Evolutionary conservation across 106 monocot species (phyloP).

Genomic region (Acanthochlamys bracteata): DNA sequence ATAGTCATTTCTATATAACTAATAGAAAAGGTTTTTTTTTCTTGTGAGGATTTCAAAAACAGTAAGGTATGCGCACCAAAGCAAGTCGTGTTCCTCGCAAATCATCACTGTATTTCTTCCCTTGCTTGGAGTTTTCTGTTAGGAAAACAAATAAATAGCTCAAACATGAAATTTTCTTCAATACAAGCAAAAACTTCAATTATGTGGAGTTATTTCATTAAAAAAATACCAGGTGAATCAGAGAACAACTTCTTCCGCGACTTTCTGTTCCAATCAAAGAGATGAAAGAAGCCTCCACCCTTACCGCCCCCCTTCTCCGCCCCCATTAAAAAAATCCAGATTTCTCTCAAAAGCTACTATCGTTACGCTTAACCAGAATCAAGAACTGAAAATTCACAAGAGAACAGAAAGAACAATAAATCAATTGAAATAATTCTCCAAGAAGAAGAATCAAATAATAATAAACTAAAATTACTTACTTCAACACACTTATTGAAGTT

Average conservation of each 20-base stretch:
- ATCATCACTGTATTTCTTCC: slow-evolving; percentile 33
- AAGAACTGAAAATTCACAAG: too few species aligned
- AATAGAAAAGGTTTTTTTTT: not conserved
- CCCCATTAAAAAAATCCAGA: too few species aligned
- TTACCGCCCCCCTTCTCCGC: slow-evolving; percentile 44
- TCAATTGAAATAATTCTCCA: too few species aligned
- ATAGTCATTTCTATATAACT: not conserved
- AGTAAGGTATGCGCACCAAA: slow-evolving; percentile 37
- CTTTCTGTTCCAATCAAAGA: slow-evolving; percentile 90
- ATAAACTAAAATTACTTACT: too few species aligned
- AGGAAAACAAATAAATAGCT: not conserved
- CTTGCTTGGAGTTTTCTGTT: slow-evolving; percentile 53
- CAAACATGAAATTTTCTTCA: not conserved
- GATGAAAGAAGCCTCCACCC: slow-evolving; percentile 66
- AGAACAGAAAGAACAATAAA: too few species aligned
- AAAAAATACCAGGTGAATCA: slow-evolving; percentile 55
- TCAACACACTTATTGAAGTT: too few species aligned
- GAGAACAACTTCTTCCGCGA: slow-evolving; percentile 87
- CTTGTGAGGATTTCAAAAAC: too few species aligned
- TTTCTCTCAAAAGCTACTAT: too few species aligned
- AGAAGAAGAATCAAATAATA: too few species aligned
- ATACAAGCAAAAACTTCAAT: not conserved
- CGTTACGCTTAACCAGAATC: too few species aligned
- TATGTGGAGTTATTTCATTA: not conserved
- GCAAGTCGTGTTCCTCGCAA: slow-evolving; percentile 21